A percentile compares a stretch with the other conserved stretches of the same genome.
Conservation (phyloP, 1,139 yeast genomes). For the Torulaspora globosa region DNA sequence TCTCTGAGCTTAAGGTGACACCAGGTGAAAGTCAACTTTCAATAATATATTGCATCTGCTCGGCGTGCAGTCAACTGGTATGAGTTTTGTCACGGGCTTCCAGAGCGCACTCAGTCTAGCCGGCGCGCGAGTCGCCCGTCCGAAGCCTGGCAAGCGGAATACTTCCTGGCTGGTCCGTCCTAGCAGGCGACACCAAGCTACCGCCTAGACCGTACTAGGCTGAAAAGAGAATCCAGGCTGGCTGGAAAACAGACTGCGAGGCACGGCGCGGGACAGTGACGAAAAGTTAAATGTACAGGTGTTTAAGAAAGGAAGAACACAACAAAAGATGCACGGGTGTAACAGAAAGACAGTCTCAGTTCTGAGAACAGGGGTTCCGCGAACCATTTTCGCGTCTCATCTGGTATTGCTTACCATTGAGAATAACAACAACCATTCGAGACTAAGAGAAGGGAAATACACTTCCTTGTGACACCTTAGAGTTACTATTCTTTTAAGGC, state of each 20-base stretch:
- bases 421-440: neutral
- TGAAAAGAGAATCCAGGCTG: no score
- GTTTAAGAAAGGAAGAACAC: no score
- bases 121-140: no score
- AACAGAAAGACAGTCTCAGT: neutral
- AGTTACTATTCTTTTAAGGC: no score
- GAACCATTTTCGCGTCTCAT: neutral
- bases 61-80: neutral
- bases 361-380: neutral
- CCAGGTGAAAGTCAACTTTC: conserved; percentile 4
- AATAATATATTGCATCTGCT: conserved; percentile 2
- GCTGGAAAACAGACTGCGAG: no score
- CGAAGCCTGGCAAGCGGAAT: no score
- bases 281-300: no score
- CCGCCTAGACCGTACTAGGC: no score
- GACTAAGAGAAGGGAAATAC: neutral
- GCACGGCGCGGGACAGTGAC: no score
- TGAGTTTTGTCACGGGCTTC: neutral
- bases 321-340: neutral
- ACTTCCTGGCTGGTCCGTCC: no score
- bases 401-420: neutral
- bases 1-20: conserved; percentile 1
- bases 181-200: no score
- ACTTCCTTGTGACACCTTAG: neutral
- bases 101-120: neutral